These are phyloP conservation scores for Geotrichum cucujoidarum DNA, from an alignment of 1,139 yeast species.

Conservation along the genomic window DNA sequence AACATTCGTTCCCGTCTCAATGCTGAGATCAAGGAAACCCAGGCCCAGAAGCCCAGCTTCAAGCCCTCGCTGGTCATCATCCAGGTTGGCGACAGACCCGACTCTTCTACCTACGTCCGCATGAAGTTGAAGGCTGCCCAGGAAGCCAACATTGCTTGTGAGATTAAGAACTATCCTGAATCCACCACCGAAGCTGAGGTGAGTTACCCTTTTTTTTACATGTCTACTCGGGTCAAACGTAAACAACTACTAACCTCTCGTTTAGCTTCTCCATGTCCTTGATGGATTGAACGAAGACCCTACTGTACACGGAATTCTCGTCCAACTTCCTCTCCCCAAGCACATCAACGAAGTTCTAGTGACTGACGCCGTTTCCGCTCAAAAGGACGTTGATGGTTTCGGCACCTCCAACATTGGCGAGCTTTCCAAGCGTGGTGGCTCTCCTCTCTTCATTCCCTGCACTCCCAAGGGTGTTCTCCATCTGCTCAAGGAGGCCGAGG, in stretches of 20 bases:
- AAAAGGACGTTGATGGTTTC: slow-evolving; percentile 95
- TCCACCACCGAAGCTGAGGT: slow-evolving; percentile 37
- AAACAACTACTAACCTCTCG: slow-evolving; percentile 2
- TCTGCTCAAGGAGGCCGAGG: slow-evolving; percentile 59
- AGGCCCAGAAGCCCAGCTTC: slow-evolving; percentile 55
- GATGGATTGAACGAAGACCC: slow-evolving; percentile 60
- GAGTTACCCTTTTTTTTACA: slow-evolving; percentile 17
- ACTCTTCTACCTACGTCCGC: slow-evolving; percentile 87
- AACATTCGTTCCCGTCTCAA: slow-evolving; percentile 35
- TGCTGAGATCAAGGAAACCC: slow-evolving; percentile 51
- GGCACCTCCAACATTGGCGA: slow-evolving; percentile 90
- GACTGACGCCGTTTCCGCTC: slow-evolving; percentile 69
- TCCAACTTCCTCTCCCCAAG: slow-evolving; percentile 85
- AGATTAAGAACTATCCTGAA: slow-evolving; percentile 63
- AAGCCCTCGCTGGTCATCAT: slow-evolving; percentile 75
- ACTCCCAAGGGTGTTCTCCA: slow-evolving; percentile 94
- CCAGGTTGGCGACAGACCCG: slow-evolving; percentile 88
- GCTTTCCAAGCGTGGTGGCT: slow-evolving; percentile 81
- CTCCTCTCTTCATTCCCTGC: slow-evolving; percentile 84
- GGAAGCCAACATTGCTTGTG: slow-evolving; percentile 74
- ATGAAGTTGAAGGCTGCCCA: slow-evolving; percentile 90
- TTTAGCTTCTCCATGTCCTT: slow-evolving; percentile 54
- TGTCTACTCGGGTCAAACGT: too few species aligned
- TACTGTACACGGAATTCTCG: slow-evolving; percentile 78
- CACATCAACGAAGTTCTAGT: slow-evolving; percentile 75